Conservation (phyloP, 257 asterid species). For the Gentiana macrophylla region DNA sequence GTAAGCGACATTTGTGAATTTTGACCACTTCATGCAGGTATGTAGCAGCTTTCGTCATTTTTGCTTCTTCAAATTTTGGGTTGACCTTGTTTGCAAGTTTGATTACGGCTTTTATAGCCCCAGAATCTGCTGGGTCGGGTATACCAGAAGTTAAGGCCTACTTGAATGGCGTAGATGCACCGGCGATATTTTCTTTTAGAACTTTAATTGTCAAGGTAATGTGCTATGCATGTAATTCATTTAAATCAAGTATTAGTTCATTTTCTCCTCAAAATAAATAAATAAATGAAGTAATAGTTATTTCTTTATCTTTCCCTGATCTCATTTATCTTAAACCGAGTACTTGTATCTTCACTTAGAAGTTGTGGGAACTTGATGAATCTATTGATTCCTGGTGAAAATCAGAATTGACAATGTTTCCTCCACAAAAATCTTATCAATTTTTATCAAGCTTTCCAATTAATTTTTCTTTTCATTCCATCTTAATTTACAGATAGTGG, state of each 20-base stretch:
- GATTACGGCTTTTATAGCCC: conserved; percentile 86
- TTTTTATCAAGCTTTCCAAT: background rate
- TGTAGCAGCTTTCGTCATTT: conserved; percentile 53
- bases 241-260: no score
- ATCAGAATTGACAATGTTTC: background rate
- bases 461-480: conserved; percentile 5
- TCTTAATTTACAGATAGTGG: conserved; percentile 51
- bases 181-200: conserved; percentile 71
- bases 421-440: background rate
- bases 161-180: conserved; percentile 95
- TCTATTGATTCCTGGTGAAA: no score
- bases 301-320: background rate
- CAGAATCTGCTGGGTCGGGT: conserved; percentile 99
- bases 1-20: background rate
- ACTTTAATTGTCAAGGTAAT: conserved; percentile 86
- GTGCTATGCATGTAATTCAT: background rate
- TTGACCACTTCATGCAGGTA: conserved; percentile 41
- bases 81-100: conserved; percentile 59
- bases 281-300: background rate
- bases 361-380: background rate
- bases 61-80: conserved; percentile 63
- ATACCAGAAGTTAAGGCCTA: conserved; percentile 99
- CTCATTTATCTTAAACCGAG: background rate
- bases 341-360: background rate
- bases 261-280: background rate